Conservation (phyloP, 345 rosid species). For the Aethionema arabicum region DNA sequence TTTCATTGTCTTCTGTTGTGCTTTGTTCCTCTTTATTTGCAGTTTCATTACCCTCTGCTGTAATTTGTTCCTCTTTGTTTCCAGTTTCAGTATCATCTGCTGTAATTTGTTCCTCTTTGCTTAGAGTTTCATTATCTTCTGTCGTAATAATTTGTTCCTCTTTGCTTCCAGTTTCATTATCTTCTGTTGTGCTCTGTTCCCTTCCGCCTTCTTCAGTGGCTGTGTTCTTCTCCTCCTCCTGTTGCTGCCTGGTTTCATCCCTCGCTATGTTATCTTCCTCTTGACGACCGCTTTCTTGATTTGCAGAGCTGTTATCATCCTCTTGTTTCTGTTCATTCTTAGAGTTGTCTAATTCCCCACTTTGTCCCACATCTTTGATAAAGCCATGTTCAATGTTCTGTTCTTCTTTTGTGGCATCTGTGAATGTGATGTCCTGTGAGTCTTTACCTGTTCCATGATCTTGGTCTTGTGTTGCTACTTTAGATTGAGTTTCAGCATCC, state of each 20-base stretch:
- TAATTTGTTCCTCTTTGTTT: too few relatives aligned
- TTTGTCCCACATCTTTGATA: slow-evolving; percentile 18
- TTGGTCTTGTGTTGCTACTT: slow-evolving; percentile 31
- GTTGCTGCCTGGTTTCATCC: slow-evolving; percentile 31
- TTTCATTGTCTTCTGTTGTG: slow-evolving; percentile 18
- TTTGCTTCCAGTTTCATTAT: not conserved
- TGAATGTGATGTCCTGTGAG: slow-evolving; percentile 33
- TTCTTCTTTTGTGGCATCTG: slow-evolving; percentile 39
- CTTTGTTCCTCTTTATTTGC: slow-evolving; percentile 31
- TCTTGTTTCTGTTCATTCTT: slow-evolving; percentile 18
- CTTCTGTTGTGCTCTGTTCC: slow-evolving; percentile 22
- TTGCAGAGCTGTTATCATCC: slow-evolving; percentile 21
- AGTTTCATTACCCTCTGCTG: not conserved
- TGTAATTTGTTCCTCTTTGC: slow-evolving; percentile 32
- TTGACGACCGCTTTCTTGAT: not conserved
- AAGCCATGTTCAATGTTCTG: slow-evolving; percentile 22
- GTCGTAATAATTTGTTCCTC: too few relatives aligned
- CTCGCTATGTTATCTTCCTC: slow-evolving; percentile 29
- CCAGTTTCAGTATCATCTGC: slow-evolving; percentile 1
- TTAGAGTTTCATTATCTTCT: too few relatives aligned
- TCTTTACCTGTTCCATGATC: slow-evolving; percentile 35
- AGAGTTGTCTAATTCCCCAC: slow-evolving; percentile 30
- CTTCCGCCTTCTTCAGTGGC: slow-evolving; percentile 21
- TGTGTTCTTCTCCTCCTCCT: slow-evolving; percentile 17
- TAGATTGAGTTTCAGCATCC: slow-evolving; percentile 45